Base-by-base conservation (phyloP, 768 basidiomycete genomes). In the Tremella yokohamensis region DNA sequence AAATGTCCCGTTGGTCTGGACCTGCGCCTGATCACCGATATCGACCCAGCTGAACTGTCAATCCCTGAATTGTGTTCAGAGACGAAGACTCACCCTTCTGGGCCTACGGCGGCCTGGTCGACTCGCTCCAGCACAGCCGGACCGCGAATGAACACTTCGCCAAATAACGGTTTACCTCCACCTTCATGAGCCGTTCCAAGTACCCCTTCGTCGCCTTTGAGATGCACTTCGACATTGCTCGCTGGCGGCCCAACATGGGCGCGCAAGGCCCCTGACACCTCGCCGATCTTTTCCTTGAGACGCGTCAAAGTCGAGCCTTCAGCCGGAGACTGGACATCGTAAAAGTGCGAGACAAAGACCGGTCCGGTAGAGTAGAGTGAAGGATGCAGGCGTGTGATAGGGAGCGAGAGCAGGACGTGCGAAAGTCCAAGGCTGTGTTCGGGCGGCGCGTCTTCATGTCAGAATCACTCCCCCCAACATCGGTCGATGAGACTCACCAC, bases 171-270 rank as follows among this genome's bases (percentile, higher is more conserved):
- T 20, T 18, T 51, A n/a, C 49, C 55, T 34, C 44, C 48, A 4
- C 44, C 38, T 20, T 37, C 60, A 16, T 25, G 37, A 9, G 26
- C 19, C 9, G 20, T 42, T 49, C 40, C 40, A 34, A 58, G 22
- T 12, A 40, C 13, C 49, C 66, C 76, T 70, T 89, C 89, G 54
- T 93, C 89, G 42, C 81, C 85, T 0, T 81, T 70, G n/a, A 97
- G 80, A 71, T 90, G 87, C 4, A 83, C 84, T 75, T 96, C 93
- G 0, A 91, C 79, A 67, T 93, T 93, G 54, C 85, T 80, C n/a
- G 84, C 83, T 1, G 93, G 92, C 2, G 90, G 85, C 3, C 91
- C 92, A 12, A 83, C 82, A 58, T 83, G 82, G 13, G 81, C 79
- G 8, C 49, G 54, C 44, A 42, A 57, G 9, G 16, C 22, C 24